Conservation (phyloP, 2,329 filamentous ascomycete species). For the Blastomyces gilchristii region DNA sequence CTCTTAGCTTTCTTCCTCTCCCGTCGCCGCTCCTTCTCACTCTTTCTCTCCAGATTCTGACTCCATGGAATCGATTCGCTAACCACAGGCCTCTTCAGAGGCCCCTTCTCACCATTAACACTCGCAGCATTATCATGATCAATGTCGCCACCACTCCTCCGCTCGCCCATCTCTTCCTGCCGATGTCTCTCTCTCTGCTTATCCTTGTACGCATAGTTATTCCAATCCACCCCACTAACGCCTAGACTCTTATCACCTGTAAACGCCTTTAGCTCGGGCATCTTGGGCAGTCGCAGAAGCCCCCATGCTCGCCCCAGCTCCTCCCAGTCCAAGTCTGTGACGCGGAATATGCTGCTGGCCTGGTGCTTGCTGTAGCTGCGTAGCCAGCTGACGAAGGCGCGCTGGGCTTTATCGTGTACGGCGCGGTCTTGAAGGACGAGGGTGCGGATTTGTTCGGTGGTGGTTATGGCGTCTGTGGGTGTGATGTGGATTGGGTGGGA, state of each 20-base stretch:
- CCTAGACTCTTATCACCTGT: conserved; percentile 55
- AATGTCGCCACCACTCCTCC: conserved; percentile 20
- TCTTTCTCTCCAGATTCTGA: conserved; percentile 56
- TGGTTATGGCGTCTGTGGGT: conserved; percentile 49
- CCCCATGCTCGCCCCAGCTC: conserved; percentile 77
- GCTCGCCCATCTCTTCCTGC: conserved; percentile 45
- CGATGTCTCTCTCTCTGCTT: conserved; percentile 59
- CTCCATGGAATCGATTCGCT: conserved; percentile 62
- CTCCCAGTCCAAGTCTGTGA: conserved; percentile 72
- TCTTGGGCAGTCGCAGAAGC: conserved; percentile 74
- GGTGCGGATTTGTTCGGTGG: conserved; percentile 52
- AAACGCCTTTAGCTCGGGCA: conserved; percentile 78
- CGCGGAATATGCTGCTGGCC: conserved; percentile 80
- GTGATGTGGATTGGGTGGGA: conserved; percentile 46
- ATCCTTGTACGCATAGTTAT: conserved; percentile 60
- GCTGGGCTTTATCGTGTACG: conserved; percentile 77
- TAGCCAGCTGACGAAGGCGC: conserved; percentile 88
- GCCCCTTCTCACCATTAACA: conserved; percentile 29
- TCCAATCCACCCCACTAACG: conserved; percentile 48
- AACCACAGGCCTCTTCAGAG: conserved; percentile 46
- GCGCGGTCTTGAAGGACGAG: conserved; percentile 49
- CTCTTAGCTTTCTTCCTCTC: conserved; percentile 56
- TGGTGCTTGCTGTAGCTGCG: conserved; percentile 85
- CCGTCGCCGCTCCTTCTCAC: conserved; percentile 49
- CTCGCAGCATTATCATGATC: conserved; percentile 7